Evolutionary conservation across 257 asterid genomes (phyloP).

Genomic region (Dorcoceras hygrometricum): DNA sequence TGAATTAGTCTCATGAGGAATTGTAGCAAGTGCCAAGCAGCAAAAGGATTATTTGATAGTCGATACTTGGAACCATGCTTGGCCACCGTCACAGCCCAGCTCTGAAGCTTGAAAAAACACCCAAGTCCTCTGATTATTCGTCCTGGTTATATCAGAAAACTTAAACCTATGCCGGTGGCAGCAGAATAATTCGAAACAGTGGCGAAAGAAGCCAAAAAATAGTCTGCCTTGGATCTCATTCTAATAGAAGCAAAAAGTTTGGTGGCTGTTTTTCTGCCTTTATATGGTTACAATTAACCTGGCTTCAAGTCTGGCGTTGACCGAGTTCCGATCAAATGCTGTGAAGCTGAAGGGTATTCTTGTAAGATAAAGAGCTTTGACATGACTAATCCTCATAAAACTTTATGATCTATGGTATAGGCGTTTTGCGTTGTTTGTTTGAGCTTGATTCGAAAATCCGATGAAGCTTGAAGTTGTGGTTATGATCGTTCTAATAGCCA

Average conservation of each 20-base stretch:
- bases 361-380: conserved; percentile 37
- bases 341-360: conserved; percentile 27
- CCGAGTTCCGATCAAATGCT: conserved; percentile 19
- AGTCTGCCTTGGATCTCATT: conserved; percentile 31
- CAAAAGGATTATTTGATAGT: not conserved
- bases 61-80: too few relatives aligned
- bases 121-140: conserved; percentile 38
- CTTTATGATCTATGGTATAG: too few relatives aligned
- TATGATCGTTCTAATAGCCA: too few relatives aligned
- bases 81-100: not conserved
- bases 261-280: conserved; percentile 31
- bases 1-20: conserved; percentile 28
- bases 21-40: not conserved
- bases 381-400: not conserved
- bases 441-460: too few relatives aligned
- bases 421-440: too few relatives aligned
- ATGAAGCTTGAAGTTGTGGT: too few relatives aligned
- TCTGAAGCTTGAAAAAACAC: conserved; percentile 35
- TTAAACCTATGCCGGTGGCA: conserved; percentile 19
- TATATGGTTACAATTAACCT: conserved; percentile 32
- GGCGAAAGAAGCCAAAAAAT: conserved; percentile 10
- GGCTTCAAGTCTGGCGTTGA: conserved; percentile 23
- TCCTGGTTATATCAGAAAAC: conserved; percentile 34
- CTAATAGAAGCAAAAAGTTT: conserved; percentile 31
- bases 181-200: not conserved